These are phyloP conservation scores for Aspergillus piperis DNA, from an alignment of 2,329 filamentous ascomycete genomes.

Conservation along the genomic window DNA sequence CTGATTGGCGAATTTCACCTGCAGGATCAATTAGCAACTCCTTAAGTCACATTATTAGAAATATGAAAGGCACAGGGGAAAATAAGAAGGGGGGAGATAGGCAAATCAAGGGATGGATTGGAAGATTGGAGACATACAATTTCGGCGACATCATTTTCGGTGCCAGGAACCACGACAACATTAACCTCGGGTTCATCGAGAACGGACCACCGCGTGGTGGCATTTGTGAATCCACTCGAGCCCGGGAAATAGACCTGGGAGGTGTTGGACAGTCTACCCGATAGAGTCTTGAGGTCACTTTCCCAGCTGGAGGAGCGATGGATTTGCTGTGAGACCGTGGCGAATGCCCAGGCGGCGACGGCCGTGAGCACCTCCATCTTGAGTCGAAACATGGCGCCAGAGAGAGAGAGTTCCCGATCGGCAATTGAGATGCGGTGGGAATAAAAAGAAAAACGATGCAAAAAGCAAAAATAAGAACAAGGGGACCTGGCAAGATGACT, in stretches of 20 bases:
- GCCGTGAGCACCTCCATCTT: slow-evolving; percentile 24
- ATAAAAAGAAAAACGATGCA: neutral
- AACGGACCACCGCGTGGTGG: slow-evolving; percentile 51
- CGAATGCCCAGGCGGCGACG: slow-evolving; percentile 28
- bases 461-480: neutral
- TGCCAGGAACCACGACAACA: slow-evolving; percentile 51
- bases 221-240: slow-evolving; percentile 41
- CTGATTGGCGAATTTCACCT: slow-evolving; percentile 54
- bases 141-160: slow-evolving; percentile 52
- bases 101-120: no score
- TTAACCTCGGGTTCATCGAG: slow-evolving; percentile 47
- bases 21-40: neutral
- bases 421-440: neutral
- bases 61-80: no score
- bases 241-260: slow-evolving; percentile 49
- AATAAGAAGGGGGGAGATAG: neutral
- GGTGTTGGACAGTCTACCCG: slow-evolving; percentile 34
- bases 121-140: slow-evolving; percentile 39
- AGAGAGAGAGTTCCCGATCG: neutral
- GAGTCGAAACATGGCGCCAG: slow-evolving; percentile 4
- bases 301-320: neutral
- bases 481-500: neutral
- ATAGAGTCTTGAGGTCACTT: slow-evolving; percentile 23
- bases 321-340: slow-evolving; percentile 6
- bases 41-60: neutral